Base-by-base conservation (phyloP, 108 stramenopile species). In the Cylindrotheca closterium region DNA sequence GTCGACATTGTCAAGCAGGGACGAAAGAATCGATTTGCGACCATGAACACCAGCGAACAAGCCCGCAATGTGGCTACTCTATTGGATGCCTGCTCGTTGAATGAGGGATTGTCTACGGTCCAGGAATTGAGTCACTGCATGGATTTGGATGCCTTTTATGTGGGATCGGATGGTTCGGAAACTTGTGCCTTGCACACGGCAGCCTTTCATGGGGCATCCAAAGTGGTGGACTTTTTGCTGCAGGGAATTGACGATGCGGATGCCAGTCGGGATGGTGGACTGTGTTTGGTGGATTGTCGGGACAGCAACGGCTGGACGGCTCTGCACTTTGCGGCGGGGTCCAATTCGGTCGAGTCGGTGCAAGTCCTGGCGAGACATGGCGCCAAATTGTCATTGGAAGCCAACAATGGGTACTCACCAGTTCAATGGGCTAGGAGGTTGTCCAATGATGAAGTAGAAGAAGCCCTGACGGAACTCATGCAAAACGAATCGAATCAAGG, bases 261-360 rank as follows among this genome's bases (percentile, higher is more conserved):
- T 21, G 21, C 34, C 2, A 18, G 3, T 18, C n/a, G 46, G 23
- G 91, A 92, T 70, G 81, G 83, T 45, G 91, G 91, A 0, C 60
- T 88, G 12, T 84, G 83, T 50, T 55, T 83, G 37, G 78, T 88
- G 21, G 80, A 88, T 51, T 25, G 74, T 10, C 57, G 47, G 21
- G 91, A 92, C 63, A 63, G 74, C 51, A 92, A 91, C 56, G 83
- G 85, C 0, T 91, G 89, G 89, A 91, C 80, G 2, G 89, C 89
- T 4, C 26, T 85, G 60, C 89, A 91, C 55, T 91, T 91, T 70
- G 81, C 84, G 4, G 85, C 89, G 1, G 89, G 89, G 0, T 71
- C 84, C 17, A 87, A 91, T 47, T 60, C 71, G 7, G 77, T 79
- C 0, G 48, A 68, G n/a, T 67, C 74, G 0, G 74, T 83, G 0